Conservation (phyloP, 495 filamentous ascomycete species). For the Daldinia concentrica region DNA sequence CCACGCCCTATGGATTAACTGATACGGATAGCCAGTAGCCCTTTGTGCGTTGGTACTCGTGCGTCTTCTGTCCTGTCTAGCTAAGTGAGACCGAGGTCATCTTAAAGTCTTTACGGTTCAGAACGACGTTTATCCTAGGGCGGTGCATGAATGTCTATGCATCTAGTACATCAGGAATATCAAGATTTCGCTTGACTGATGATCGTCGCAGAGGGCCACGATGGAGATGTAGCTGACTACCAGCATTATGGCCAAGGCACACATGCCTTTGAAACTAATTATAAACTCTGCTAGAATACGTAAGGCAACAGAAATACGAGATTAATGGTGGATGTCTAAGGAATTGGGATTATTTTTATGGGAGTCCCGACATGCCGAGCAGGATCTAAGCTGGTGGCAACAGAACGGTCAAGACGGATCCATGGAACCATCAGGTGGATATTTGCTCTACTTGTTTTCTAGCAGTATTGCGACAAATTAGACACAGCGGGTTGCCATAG, state of each 20-base stretch:
- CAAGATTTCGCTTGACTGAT: background rate
- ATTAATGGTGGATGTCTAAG: conserved; percentile 22
- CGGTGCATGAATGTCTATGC: background rate
- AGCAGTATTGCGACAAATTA: conserved; percentile 9
- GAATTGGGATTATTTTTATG: conserved; percentile 9
- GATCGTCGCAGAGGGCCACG: background rate
- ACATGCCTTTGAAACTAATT: background rate
- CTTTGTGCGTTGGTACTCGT: background rate
- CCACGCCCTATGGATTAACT: background rate
- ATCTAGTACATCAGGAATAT: background rate
- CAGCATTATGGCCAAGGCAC: background rate
- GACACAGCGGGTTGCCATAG: conserved; percentile 2
- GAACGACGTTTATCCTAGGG: background rate
- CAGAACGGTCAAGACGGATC: background rate
- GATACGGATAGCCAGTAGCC: background rate
- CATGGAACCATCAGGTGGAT: conserved; percentile 8
- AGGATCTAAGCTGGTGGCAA: conserved; percentile 3
- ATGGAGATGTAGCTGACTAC: background rate
- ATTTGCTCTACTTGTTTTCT: conserved; percentile 19
- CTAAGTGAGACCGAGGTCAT: background rate
- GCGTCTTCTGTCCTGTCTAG: background rate
- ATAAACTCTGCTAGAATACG: background rate
- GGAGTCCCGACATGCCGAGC: conserved; percentile 31
- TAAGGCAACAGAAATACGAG: conserved; percentile 18
- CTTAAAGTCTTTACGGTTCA: background rate